A percentile compares a stretch with the other conserved stretches of the same genome.
These are phyloP conservation scores for Rhynchosporium agropyri DNA, from an alignment of 2,329 filamentous ascomycete genomes.

Conservation along the genomic window DNA sequence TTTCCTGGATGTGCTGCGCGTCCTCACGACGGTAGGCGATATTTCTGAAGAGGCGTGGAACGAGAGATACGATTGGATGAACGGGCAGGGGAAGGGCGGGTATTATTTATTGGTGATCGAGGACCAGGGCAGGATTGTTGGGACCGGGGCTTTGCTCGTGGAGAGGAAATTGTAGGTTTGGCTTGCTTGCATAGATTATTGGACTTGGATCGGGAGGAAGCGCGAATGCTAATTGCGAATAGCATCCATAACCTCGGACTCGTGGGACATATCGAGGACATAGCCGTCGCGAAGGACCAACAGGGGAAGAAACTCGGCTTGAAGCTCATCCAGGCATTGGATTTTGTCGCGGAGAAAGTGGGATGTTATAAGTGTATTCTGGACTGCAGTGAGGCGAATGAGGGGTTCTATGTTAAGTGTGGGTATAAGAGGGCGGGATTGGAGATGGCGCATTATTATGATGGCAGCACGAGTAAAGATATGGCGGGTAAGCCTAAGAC, in stretches of 20 bases:
- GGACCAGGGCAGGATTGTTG: constrained; percentile 74
- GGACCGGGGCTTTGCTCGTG: constrained; percentile 85
- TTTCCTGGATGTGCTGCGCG: constrained; percentile 88
- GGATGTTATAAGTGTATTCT: constrained; percentile 98
- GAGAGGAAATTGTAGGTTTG: constrained; percentile 88
- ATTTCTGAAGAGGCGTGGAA: constrained; percentile 75
- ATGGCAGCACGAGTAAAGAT: constrained; percentile 25
- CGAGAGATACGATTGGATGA: constrained; percentile 82
- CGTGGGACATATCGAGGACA: constrained; percentile 97
- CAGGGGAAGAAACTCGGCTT: constrained; percentile 97
- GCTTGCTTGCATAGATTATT: background rate
- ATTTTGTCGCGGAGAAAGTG: constrained; percentile 82
- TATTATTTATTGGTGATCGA: constrained; percentile 85
- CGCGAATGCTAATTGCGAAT: constrained; percentile 30
- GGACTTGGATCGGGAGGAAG: background rate
- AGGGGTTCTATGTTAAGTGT: constrained; percentile 98
- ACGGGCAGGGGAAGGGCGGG: constrained; percentile 60
- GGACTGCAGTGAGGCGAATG: constrained; percentile 93
- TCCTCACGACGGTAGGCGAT: constrained; percentile 91
- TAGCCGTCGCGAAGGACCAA: constrained; percentile 91
- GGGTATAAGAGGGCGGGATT: constrained; percentile 90
- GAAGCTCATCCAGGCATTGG: constrained; percentile 90
- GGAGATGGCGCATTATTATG: constrained; percentile 95
- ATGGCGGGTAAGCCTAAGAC: constrained; percentile 17
- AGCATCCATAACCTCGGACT: constrained; percentile 79